Percentiles rank a stretch among this genome's conserved stretches.
phyloP scores from a whole-genome alignment of 495 filamentous ascomycete genomes.

The Wilcoxina mikolae region DNA sequence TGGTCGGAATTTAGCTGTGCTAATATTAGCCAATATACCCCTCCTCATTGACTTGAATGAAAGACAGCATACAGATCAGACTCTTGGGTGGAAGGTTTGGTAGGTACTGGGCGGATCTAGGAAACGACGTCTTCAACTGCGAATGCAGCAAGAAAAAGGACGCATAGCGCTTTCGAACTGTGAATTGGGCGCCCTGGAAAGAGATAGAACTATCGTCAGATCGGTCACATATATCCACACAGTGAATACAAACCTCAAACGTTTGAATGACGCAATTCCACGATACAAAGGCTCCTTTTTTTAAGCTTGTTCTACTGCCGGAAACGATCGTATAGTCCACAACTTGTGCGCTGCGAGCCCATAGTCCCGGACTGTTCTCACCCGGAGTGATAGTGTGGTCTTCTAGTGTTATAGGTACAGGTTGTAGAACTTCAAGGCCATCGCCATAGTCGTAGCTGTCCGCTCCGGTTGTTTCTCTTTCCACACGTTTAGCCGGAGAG shows the following conservation, averaged over 20 bases:
- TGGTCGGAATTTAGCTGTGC: slow-evolving; percentile 47
- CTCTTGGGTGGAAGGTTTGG: slow-evolving; percentile 57
- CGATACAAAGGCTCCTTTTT: slow-evolving; percentile 54
- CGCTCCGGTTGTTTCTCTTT: too few relatives aligned
- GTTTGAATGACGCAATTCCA: slow-evolving; percentile 61
- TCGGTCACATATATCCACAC: slow-evolving; percentile 4
- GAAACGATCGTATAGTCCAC: slow-evolving; percentile 53
- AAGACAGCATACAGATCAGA: slow-evolving; percentile 43
- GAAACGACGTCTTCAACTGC: slow-evolving; percentile 47
- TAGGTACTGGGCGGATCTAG: slow-evolving; percentile 47
- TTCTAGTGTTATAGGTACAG: slow-evolving; percentile 44
- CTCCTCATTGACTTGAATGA: background rate
- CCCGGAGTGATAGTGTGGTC: slow-evolving; percentile 54
- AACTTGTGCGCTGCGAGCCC: slow-evolving; percentile 51
- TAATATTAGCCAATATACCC: slow-evolving; percentile 13
- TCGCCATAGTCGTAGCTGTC: background rate
- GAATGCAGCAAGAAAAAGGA: slow-evolving; percentile 48
- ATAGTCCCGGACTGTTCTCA: slow-evolving; percentile 46
- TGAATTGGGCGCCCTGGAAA: slow-evolving; percentile 23
- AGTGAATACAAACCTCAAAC: slow-evolving; percentile 42
- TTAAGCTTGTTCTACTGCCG: slow-evolving; percentile 39
- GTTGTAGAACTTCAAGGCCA: background rate
- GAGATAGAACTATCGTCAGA: too few relatives aligned
- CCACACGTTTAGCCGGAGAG: too few relatives aligned
- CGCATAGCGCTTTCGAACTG: slow-evolving; percentile 19